Evolutionary conservation across 2,329 filamentous ascomycete genomes (phyloP), one percentile per base, ranked within the genome.

Genomic region (Colletotrichum tanaceti): DNA sequence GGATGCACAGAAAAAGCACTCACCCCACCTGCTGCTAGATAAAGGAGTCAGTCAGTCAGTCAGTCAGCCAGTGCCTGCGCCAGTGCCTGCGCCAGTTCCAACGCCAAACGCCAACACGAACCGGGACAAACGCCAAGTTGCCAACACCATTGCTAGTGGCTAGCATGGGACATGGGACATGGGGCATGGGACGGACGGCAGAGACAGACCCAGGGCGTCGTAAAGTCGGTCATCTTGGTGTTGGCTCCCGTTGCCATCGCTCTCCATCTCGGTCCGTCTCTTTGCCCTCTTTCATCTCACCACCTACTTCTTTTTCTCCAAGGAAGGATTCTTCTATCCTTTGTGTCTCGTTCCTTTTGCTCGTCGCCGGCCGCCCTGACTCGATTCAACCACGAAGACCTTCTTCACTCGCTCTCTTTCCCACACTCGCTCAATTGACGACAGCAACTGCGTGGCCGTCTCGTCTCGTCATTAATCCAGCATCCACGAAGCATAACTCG

Each of bases 161-260:
- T 55, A n/a, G n/a, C 22, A 68, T 55, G 61, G 55, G 55, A 52
- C 58, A 20, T 49, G 47, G 22, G 28, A 9, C n/a, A n/a, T n/a
- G n/a, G n/a, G n/a, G n/a, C 28, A 32, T 32, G 28, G 28, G 28
- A 32, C 28, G 28, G 28, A 32, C 28, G 28, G 28, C 28, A 32
- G 28, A 32, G 7, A 6, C 28, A 32, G 28, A 7, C 28, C n/a
- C n/a, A n/a, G n/a, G 7, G 7, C 7, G 28, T 7, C 28, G 28
- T 32, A 32, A 32, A 32, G n/a, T n/a, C n/a, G n/a, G 7, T 32
- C 28, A 32, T 32, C 28, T 32, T 32, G 28, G 28, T 32, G 28
- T 32, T 32, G 28, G 28, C 28, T 7, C 28, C 28, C 28, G 28
- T 32, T 9, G 28, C 28, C 7, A 32, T 32, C 9, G 28, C 28